Percentiles rank a stretch among this genome's conserved stretches.
Evolutionary conservation across 441 rosid genomes (phyloP).

Genomic region (Capsella rubella): DNA sequence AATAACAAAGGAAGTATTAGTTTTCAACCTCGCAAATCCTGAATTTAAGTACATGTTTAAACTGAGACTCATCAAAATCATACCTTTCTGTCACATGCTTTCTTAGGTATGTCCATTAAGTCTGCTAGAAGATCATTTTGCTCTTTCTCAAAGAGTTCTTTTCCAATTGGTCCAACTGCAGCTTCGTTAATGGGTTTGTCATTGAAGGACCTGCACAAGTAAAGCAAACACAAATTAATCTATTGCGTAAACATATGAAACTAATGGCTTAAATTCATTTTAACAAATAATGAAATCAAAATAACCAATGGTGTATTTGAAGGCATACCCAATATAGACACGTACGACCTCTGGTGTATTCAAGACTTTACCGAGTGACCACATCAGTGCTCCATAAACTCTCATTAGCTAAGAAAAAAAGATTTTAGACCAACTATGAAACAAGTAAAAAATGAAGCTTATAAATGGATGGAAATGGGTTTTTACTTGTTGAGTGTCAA

Average conservation of each 20-base stretch:
- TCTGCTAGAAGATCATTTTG: constrained; percentile 69
- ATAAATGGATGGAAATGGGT: not conserved
- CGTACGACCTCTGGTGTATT: constrained; percentile 75
- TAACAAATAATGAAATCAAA: no score
- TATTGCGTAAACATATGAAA: not conserved
- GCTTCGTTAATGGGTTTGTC: constrained; percentile 60
- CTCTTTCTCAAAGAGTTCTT: constrained; percentile 68
- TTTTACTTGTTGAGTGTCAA: constrained; percentile 73
- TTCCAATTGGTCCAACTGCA: constrained; percentile 54
- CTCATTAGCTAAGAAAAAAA: constrained; percentile 59
- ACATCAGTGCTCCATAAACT: constrained; percentile 82
- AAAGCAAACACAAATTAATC: not conserved
- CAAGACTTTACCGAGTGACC: constrained; percentile 81
- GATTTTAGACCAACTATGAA: constrained; percentile 10
- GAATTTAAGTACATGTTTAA: not conserved
- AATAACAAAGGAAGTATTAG: not conserved
- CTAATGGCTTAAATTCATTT: not conserved
- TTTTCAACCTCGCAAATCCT: not conserved
- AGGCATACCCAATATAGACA: constrained; percentile 66
- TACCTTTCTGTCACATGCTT: constrained; percentile 72
- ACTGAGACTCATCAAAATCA: not conserved
- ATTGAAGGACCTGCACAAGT: constrained; percentile 64
- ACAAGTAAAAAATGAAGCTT: not conserved
- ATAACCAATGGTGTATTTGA: not conserved
- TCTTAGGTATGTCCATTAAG: constrained; percentile 61